A percentile compares a stretch with the other conserved stretches of the same genome.
Conservation (phyloP, 352 stramenopile species). For the Phytophthora cajani region DNA sequence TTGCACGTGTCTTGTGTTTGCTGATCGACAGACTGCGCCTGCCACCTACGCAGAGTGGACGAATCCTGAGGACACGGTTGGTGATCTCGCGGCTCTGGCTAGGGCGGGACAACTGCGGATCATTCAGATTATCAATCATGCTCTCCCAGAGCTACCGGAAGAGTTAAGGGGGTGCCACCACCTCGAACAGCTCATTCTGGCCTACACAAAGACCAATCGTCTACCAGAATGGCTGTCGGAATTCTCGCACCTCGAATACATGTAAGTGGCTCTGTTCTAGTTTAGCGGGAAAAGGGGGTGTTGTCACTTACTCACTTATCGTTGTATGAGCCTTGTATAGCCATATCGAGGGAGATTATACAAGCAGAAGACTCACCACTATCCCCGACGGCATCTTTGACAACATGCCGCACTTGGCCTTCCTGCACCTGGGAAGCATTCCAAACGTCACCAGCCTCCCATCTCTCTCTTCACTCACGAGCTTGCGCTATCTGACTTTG, state of each 20-base stretch:
- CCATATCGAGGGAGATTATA: slow-evolving; percentile 40
- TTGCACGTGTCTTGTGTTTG: slow-evolving; percentile 39
- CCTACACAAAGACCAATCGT: slow-evolving; percentile 36
- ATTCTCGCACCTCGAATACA: slow-evolving; percentile 33
- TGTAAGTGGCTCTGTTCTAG: slow-evolving; percentile 24
- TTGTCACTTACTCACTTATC: neutral
- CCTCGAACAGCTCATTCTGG: slow-evolving; percentile 35
- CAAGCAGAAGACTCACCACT: slow-evolving; percentile 25
- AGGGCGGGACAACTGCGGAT: slow-evolving; percentile 37
- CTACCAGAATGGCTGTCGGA: slow-evolving; percentile 32
- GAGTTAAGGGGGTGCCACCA: slow-evolving; percentile 33
- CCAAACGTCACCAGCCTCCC: slow-evolving; percentile 29
- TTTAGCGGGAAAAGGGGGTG: neutral
- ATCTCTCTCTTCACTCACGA: slow-evolving; percentile 31
- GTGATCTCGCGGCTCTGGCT: slow-evolving; percentile 28
- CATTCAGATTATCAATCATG: slow-evolving; percentile 50
- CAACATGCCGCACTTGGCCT: slow-evolving; percentile 33
- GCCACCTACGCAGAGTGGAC: slow-evolving; percentile 41
- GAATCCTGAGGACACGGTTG: slow-evolving; percentile 34
- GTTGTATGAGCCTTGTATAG: neutral
- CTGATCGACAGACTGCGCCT: slow-evolving; percentile 30
- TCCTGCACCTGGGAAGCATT: slow-evolving; percentile 41
- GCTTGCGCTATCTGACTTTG: slow-evolving; percentile 40
- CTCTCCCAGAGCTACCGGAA: slow-evolving; percentile 35
- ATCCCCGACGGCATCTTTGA: slow-evolving; percentile 28